Evolutionary conservation across 1,284 basidiomycete genomes (phyloP).

Genomic region (Pyrrhoderma lamaoense): DNA sequence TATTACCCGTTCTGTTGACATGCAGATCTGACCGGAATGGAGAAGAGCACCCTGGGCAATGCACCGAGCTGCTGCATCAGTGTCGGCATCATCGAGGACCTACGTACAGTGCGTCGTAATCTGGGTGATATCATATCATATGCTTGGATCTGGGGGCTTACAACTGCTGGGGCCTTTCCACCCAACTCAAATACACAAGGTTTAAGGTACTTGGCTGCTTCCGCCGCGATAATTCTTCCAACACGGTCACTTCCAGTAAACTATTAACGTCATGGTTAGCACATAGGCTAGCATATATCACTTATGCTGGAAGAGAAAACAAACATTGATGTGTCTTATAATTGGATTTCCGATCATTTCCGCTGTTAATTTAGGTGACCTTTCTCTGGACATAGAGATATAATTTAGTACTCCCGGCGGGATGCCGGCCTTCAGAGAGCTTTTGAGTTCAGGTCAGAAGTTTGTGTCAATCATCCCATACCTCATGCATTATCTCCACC

Average conservation of each 20-base stretch:
- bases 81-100: constrained; percentile 57
- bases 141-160: constrained; percentile 26
- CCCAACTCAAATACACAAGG: constrained; percentile 69
- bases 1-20: constrained; percentile 63
- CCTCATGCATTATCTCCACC: constrained; percentile 43
- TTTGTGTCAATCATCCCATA: constrained; percentile 10
- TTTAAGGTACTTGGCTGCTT: constrained; percentile 68
- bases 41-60: constrained; percentile 54
- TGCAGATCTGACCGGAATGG: constrained; percentile 64
- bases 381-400: constrained; percentile 43
- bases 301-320: constrained; percentile 9
- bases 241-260: constrained; percentile 69
- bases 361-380: constrained; percentile 38
- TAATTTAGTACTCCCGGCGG: constrained; percentile 56
- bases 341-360: constrained; percentile 50
- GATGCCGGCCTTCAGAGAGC: constrained; percentile 41
- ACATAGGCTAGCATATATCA: too few relatives aligned
- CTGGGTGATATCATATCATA: neutral
- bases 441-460: neutral
- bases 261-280: constrained; percentile 26
- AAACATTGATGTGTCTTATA: constrained; percentile 40
- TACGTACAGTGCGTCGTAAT: constrained; percentile 20
- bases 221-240: constrained; percentile 61
- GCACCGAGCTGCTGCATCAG: constrained; percentile 46
- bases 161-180: constrained; percentile 67